Evolutionary conservation across 257 asterid genomes (phyloP).

Genomic region (Schizonepeta tenuifolia): DNA sequence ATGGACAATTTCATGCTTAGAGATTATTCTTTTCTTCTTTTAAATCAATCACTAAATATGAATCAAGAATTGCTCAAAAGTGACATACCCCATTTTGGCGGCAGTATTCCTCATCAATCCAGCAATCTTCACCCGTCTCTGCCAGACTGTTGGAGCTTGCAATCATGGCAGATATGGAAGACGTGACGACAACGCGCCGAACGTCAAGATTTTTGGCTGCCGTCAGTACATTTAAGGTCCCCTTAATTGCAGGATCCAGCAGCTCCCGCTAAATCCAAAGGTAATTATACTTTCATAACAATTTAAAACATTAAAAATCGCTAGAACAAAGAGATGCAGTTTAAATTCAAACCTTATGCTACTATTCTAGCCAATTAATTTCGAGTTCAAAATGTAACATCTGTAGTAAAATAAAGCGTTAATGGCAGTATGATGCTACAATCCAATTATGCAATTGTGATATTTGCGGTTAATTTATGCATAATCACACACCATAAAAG

Average conservation of each 20-base stretch:
- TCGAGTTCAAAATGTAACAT: neutral
- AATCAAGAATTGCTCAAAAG: constrained; percentile 12
- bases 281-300: too few species aligned
- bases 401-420: neutral
- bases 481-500: neutral
- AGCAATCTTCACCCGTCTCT: constrained; percentile 79
- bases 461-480: neutral
- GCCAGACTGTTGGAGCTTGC: constrained; percentile 71
- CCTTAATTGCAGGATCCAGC: constrained; percentile 87
- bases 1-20: neutral
- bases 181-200: constrained; percentile 86
- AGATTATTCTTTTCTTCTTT: neutral
- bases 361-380: neutral
- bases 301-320: neutral
- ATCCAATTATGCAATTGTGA: neutral
- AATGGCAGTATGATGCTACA: neutral
- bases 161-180: constrained; percentile 66
- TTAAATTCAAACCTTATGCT: neutral
- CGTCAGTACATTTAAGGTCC: constrained; percentile 82
- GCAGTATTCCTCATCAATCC: constrained; percentile 89
- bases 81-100: constrained; percentile 65
- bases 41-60: neutral
- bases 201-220: constrained; percentile 85
- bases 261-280: constrained; percentile 52
- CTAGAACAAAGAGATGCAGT: neutral